Conservation (phyloP, 2,329 filamentous ascomycete genomes). For the Colletotrichum nymphaeae region DNA sequence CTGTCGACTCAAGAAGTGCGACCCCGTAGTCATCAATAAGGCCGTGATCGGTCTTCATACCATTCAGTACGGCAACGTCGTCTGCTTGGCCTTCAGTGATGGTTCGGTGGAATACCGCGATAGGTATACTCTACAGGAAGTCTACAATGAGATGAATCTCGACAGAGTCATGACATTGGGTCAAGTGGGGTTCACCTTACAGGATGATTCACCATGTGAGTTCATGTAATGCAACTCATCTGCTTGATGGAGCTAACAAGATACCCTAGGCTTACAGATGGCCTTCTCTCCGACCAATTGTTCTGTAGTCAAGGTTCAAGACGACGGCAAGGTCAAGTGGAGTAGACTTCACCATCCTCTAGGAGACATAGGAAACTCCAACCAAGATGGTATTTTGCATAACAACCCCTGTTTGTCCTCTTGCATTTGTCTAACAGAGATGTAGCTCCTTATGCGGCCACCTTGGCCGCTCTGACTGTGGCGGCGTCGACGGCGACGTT, state of each 20-base stretch:
- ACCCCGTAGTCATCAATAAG: conserved; percentile 77
- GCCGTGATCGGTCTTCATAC: conserved; percentile 76
- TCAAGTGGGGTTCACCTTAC: conserved; percentile 82
- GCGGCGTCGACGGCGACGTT: conserved; percentile 58
- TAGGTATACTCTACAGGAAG: conserved; percentile 75
- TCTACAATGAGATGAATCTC: conserved; percentile 73
- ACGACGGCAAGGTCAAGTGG: conserved; percentile 71
- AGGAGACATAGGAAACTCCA: conserved; percentile 59
- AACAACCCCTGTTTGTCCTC: conserved; percentile 14
- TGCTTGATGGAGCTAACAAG: background rate
- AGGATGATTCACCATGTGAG: conserved; percentile 73
- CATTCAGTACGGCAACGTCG: conserved; percentile 76
- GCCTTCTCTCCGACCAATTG: conserved; percentile 70
- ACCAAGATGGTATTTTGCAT: conserved; percentile 57
- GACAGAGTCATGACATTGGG: conserved; percentile 76
- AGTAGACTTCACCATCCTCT: conserved; percentile 63
- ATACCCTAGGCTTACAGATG: conserved; percentile 63
- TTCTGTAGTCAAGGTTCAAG: conserved; percentile 68
- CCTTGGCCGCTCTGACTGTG: conserved; percentile 71
- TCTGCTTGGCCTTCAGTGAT: conserved; percentile 82
- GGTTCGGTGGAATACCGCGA: conserved; percentile 86
- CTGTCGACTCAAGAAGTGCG: conserved; percentile 69
- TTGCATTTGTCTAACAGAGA: conserved; percentile 33
- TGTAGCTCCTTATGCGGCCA: conserved; percentile 65
- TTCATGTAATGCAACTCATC: background rate